These are phyloP conservation scores for Coemansia linderi DNA, from an alignment of 371 early-diverging fungal genomes.

Conservation along the genomic window DNA sequence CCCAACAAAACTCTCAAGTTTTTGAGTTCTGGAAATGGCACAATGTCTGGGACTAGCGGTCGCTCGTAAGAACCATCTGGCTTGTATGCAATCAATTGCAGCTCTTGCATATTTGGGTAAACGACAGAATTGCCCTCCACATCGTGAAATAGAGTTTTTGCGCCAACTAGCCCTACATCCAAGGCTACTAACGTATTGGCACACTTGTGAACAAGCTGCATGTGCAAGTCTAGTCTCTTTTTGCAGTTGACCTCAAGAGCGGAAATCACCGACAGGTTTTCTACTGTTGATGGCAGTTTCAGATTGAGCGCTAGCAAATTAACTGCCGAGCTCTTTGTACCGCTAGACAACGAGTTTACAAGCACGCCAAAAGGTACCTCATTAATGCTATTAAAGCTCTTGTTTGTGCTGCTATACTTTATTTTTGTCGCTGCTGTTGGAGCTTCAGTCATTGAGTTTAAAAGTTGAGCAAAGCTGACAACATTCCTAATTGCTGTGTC, in stretches of 20 bases:
- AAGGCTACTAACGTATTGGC: neutral
- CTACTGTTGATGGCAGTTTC: neutral
- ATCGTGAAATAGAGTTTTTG: neutral
- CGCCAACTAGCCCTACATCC: neutral
- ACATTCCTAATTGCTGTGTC: neutral
- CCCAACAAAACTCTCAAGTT: neutral
- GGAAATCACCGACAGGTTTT: neutral
- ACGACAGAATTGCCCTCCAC: neutral
- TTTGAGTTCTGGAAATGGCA: neutral
- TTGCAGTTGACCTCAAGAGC: neutral
- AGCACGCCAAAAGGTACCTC: neutral
- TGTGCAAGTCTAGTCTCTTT: neutral
- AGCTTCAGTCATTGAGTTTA: neutral
- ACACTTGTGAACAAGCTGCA: conserved; percentile 5
- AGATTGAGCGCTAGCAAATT: neutral
- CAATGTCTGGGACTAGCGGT: neutral
- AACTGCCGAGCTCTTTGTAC: neutral
- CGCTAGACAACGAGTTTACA: neutral
- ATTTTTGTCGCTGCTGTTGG: neutral
- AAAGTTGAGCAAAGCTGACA: neutral
- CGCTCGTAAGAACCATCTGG: neutral
- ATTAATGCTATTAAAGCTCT: neutral
- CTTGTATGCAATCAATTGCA: neutral
- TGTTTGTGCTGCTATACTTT: no score
- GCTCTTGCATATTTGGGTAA: neutral